phyloP scores from a whole-genome alignment of 306 rosid species.

The Trifolium pratense region DNA sequence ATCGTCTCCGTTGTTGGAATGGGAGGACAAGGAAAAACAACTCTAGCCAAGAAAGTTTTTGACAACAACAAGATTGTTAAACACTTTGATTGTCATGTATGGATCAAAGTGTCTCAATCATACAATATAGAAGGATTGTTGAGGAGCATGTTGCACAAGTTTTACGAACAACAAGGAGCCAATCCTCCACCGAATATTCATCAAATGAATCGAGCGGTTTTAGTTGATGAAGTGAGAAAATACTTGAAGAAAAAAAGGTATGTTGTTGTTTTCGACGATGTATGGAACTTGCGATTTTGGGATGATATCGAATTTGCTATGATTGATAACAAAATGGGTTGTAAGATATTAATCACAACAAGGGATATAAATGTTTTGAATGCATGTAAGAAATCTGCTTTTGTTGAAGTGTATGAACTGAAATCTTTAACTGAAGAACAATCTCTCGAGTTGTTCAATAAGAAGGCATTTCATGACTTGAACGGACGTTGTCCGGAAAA shows the following conservation, averaged over 20 bases:
- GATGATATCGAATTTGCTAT: background rate
- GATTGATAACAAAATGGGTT: constrained; percentile 12
- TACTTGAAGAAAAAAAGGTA: background rate
- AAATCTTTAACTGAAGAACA: background rate
- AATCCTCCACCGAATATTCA: background rate
- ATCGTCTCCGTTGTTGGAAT: background rate
- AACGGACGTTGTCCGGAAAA: background rate
- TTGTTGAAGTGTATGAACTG: background rate
- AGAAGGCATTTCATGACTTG: constrained; percentile 1
- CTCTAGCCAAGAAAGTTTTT: background rate
- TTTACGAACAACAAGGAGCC: background rate
- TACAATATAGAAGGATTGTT: background rate
- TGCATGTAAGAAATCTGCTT: background rate
- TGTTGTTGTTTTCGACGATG: background rate
- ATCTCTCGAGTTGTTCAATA: background rate
- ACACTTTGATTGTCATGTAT: background rate
- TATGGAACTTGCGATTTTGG: background rate
- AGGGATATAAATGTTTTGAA: background rate
- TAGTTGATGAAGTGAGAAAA: background rate
- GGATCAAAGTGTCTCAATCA: background rate
- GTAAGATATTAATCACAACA: constrained; percentile 13
- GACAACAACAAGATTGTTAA: background rate
- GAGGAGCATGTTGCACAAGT: background rate
- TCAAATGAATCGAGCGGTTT: background rate
- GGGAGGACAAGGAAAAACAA: background rate